Evolutionary conservation across 345 rosid genomes (phyloP).

Genomic region (Jatropha curcas): DNA sequence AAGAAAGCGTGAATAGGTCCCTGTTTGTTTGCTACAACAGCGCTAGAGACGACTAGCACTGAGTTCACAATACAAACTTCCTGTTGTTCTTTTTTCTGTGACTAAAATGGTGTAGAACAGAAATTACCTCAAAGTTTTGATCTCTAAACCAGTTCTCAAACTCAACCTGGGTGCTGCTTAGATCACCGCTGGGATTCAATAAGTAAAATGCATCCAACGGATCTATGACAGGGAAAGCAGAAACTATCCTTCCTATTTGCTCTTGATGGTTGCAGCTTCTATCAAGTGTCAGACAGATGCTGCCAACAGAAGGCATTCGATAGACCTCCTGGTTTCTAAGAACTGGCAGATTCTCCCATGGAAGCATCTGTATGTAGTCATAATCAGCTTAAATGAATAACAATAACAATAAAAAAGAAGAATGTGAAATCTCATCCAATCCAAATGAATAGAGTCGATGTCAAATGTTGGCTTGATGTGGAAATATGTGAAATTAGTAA

Average conservation of each 20-base stretch:
- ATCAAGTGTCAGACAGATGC: conserved; percentile 55
- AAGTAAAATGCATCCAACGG: conserved; percentile 87
- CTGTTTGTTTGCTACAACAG: background rate
- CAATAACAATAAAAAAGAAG: background rate
- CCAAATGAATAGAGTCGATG: background rate
- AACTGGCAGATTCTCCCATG: conserved; percentile 91
- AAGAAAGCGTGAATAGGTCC: background rate
- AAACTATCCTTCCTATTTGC: conserved; percentile 32
- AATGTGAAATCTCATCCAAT: background rate
- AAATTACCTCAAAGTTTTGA: conserved; percentile 73
- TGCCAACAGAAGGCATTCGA: conserved; percentile 93
- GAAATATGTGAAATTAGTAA: background rate
- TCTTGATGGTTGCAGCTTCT: conserved; percentile 46
- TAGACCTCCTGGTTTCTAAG: conserved; percentile 86
- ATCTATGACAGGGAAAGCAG: conserved; percentile 71
- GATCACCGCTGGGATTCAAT: conserved; percentile 90
- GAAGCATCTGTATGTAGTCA: conserved; percentile 73
- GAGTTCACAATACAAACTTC: background rate
- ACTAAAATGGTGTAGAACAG: background rate
- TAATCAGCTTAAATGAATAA: conserved; percentile 9
- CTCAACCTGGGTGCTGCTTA: conserved; percentile 52
- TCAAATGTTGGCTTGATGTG: background rate
- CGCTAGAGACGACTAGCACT: background rate
- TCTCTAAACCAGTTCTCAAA: conserved; percentile 87
- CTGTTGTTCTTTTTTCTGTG: background rate